Percentiles rank a stretch among this genome's conserved stretches.
phyloP scores from a whole-genome alignment of 345 rosid species.

The Bruguiera parviflora region DNA sequence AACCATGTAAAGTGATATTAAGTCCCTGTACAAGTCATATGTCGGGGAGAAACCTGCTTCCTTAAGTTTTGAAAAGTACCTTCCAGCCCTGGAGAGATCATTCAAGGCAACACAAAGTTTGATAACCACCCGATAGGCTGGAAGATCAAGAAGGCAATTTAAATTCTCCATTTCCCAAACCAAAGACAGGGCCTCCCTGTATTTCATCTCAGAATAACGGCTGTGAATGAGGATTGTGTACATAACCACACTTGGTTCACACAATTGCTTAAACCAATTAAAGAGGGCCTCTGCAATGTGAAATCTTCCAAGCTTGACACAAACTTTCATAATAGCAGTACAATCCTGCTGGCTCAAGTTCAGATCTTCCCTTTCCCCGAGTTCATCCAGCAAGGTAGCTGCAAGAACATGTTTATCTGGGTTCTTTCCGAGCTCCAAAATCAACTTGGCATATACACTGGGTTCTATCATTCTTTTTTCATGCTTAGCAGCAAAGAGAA shows the following conservation, averaged over 20 bases:
- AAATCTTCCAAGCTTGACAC: conserved; percentile 52
- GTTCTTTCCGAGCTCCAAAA: conserved; percentile 63
- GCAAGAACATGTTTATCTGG: conserved; percentile 61
- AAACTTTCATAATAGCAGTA: conserved; percentile 79
- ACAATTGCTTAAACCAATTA: conserved; percentile 60
- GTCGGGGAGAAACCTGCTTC: conserved; percentile 86
- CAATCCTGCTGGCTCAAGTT: conserved; percentile 68
- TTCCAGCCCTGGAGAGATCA: conserved; percentile 44
- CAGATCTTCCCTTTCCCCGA: conserved; percentile 62
- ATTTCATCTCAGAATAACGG: conserved; percentile 49
- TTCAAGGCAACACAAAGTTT: conserved; percentile 55
- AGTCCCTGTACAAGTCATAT: conserved; percentile 57
- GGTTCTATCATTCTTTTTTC: conserved; percentile 60
- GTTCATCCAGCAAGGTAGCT: conserved; percentile 47
- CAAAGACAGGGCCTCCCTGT: conserved; percentile 56
- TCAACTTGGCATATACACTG: conserved; percentile 62
- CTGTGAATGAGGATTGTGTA: conserved; percentile 65
- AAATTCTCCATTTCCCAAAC: too few relatives aligned
- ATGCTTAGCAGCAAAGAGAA: conserved; percentile 48
- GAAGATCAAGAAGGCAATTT: too few relatives aligned
- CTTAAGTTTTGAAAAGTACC: conserved; percentile 81
- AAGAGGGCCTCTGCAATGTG: conserved; percentile 14
- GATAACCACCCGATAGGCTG: conserved; percentile 31
- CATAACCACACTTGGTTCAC: conserved; percentile 57
- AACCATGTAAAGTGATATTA: conserved; percentile 47